Percentiles rank a stretch among this genome's conserved stretches.
These are phyloP conservation scores for Cinnamomum micranthum DNA, from an alignment of 164 flowering plant species.

Conservation along the genomic window DNA sequence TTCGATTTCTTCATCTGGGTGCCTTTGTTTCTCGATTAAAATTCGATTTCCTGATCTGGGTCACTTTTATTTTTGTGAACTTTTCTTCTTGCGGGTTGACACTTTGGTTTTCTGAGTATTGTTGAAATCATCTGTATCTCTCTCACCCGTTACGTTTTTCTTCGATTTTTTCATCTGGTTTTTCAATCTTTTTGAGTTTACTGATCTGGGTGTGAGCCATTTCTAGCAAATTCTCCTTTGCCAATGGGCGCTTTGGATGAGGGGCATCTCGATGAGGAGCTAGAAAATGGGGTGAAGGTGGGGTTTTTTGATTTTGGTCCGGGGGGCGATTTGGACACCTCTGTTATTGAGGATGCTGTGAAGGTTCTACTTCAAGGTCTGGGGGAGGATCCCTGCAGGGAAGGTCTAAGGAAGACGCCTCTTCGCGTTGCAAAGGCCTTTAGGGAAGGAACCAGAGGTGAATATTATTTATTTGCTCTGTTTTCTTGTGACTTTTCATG, in stretches of 20 bases:
- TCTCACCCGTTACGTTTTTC: neutral
- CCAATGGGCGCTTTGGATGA: constrained; percentile 86
- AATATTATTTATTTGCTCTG: no score
- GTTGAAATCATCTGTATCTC: neutral
- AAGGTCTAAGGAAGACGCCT: constrained; percentile 87
- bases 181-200: neutral
- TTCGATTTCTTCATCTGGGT: constrained; percentile 2
- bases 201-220: neutral
- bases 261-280: constrained; percentile 43
- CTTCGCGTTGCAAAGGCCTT: constrained; percentile 90
- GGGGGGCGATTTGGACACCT: constrained; percentile 37
- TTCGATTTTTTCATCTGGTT: neutral
- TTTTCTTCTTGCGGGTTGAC: neutral
- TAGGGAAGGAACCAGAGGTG: constrained; percentile 86
- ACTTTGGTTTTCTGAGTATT: neutral
- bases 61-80: neutral
- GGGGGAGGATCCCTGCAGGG: constrained; percentile 79
- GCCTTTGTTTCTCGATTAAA: neutral
- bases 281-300: constrained; percentile 46
- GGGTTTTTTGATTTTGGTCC: constrained; percentile 26
- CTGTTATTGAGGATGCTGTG: constrained; percentile 68
- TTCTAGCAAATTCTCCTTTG: neutral
- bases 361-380: constrained; percentile 74
- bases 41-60: neutral
- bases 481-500: no score